A percentile compares a stretch with the other conserved stretches of the same genome.
Conservation (phyloP, 352 stramenopile genomes). For the Globisporangium uncinulatum region DNA sequence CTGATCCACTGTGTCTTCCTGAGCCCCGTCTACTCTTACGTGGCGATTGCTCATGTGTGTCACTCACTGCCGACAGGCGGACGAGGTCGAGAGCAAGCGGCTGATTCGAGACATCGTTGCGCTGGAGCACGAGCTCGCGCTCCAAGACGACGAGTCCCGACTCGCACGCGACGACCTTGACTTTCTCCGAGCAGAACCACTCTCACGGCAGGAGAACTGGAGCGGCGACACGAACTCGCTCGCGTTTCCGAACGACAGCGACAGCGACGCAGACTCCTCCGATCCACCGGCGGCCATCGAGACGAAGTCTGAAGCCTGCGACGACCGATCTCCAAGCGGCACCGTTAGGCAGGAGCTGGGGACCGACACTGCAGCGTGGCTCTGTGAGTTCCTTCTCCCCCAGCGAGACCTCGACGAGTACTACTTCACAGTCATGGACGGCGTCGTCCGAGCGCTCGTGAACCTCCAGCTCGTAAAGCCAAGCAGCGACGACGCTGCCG, state of each 20-base stretch:
- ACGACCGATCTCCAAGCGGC: neutral
- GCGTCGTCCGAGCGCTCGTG: conserved; percentile 32
- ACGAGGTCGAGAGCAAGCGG: conserved; percentile 42
- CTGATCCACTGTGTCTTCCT: neutral
- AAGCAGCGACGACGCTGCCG: conserved; percentile 19
- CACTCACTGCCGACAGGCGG: conserved; percentile 8
- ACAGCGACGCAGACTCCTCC: neutral
- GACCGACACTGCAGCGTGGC: conserved; percentile 8
- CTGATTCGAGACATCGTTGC: conserved; percentile 33
- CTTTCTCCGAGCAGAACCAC: conserved; percentile 31
- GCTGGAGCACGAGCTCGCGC: conserved; percentile 29
- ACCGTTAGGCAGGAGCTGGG: no score
- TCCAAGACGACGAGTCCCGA: conserved; percentile 28
- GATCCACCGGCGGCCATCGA: neutral
- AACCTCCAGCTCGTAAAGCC: conserved; percentile 32
- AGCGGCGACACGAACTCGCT: conserved; percentile 30
- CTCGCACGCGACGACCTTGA: conserved; percentile 27
- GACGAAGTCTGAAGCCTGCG: conserved; percentile 1
- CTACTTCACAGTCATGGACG: conserved; percentile 28
- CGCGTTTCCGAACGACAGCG: conserved; percentile 16
- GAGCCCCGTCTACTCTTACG: neutral
- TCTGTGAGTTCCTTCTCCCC: conserved; percentile 11
- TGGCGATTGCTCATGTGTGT: neutral
- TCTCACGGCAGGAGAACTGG: conserved; percentile 37
- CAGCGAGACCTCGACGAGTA: conserved; percentile 46